Evolutionary conservation across 257 asterid genomes (phyloP), one percentile per base, ranked within the genome.

Genomic region (Solanum stenotomum): DNA sequence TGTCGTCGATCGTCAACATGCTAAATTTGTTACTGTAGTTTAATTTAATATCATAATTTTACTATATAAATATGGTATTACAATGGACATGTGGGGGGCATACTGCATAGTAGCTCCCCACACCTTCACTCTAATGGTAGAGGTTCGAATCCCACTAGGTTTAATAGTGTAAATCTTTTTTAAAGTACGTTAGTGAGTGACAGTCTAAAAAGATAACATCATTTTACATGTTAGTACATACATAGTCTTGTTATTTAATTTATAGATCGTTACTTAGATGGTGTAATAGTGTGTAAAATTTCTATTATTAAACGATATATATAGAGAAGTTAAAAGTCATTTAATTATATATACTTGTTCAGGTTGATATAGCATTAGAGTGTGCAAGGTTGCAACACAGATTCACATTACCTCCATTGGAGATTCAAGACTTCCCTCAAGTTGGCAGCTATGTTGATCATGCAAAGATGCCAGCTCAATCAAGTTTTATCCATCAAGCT

Each of bases 351-450:
- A 0, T 27, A 81, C 42, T 3, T 29, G 42, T 82, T 82, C 89
- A 98, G 99, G 99, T 94, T 71, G 96, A 95, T 89, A 88, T 95
- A 89, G 98, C 98, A 56, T 59, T 98, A 89, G 98, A 98, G 87
- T 96, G 99, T 90, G 98, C 99, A 63, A 92, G 99, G 91, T 85
- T 98, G 89, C 98, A 98, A 31, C 94, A 96, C 84, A 90, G 98
- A 75, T 94, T 94, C 68, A 49, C 95, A 10, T 83, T 95, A 81
- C 98, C 99, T 4, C 95, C 94, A 29, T 88, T 96, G 87, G 98
- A 96, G 90, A 95, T 94, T 76, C 98, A 93, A 52, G 96, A 94
- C 46, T 94, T 91, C 25, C 87, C 94, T 2, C 94, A 89, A 79
- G 85, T 82, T 81, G 89, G 90, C 23, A 18, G n/a, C 87, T 92